Evolutionary conservation across 805 yeast species (phyloP).

Genomic region (Wickerhamomyces xylosicus): DNA sequence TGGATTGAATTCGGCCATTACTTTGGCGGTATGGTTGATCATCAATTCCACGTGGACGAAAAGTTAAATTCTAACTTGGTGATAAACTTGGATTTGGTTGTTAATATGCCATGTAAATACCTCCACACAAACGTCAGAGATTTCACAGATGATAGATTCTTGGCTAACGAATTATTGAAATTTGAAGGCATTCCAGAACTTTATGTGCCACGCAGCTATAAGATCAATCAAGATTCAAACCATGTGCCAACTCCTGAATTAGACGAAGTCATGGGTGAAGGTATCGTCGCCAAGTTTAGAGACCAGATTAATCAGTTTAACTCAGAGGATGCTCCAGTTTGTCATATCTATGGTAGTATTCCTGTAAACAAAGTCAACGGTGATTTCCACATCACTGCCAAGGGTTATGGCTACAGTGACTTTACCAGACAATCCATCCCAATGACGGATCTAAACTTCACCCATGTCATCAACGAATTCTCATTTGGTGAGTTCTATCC

Average conservation of each 20-base stretch:
- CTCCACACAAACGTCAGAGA: constrained; percentile 73
- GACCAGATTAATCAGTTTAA: constrained; percentile 26
- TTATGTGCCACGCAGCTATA: constrained; percentile 39
- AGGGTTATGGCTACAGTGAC: constrained; percentile 54
- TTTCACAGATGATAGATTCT: constrained; percentile 60
- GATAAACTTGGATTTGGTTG: constrained; percentile 70
- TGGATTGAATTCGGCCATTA: constrained; percentile 83
- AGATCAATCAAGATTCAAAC: constrained; percentile 32
- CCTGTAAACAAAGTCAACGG: constrained; percentile 85
- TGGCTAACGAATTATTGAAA: constrained; percentile 69
- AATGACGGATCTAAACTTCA: constrained; percentile 51
- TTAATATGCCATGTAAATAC: constrained; percentile 75
- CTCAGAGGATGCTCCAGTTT: constrained; percentile 53
- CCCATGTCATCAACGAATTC: constrained; percentile 78
- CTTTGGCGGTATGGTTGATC: constrained; percentile 73
- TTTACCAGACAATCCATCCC: constrained; percentile 31
- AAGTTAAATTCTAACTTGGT: constrained; percentile 45
- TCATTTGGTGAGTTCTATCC: constrained; percentile 91
- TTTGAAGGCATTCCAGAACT: constrained; percentile 51
- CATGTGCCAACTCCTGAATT: constrained; percentile 49
- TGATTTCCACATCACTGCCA: constrained; percentile 73
- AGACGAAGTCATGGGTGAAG: constrained; percentile 56
- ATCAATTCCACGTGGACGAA: constrained; percentile 67
- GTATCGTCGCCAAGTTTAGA: constrained; percentile 56
- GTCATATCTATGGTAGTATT: constrained; percentile 73